These are phyloP conservation scores for Daedaleopsis sinensis DNA, from an alignment of 768 basidiomycete genomes.

Conservation along the genomic window DNA sequence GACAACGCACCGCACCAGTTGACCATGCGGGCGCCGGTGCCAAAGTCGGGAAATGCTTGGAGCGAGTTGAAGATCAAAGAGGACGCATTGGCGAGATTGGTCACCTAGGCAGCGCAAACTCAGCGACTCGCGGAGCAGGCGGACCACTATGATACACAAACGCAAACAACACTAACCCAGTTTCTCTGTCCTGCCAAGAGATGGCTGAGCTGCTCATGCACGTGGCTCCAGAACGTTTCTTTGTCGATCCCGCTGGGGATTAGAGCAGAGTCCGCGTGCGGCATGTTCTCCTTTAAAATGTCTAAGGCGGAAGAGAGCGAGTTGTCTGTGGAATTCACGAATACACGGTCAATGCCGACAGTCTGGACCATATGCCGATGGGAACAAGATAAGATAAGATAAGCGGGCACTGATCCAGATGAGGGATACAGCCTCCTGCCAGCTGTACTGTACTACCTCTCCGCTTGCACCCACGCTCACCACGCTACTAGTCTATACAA, in stretches of 20 bases:
- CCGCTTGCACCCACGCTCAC: constrained; percentile 20
- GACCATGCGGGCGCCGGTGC: constrained; percentile 64
- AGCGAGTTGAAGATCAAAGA: constrained; percentile 81
- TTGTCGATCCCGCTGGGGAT: constrained; percentile 77
- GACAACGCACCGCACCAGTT: constrained; percentile 88
- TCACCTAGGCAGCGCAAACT: constrained; percentile 51
- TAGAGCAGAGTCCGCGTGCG: constrained; percentile 79
- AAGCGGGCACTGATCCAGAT: constrained; percentile 1
- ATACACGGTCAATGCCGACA: no score
- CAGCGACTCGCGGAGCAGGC: constrained; percentile 3
- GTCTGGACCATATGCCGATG: background rate
- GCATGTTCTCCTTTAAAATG: constrained; percentile 51
- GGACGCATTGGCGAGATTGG: constrained; percentile 86
- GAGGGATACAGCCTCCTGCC: constrained; percentile 18
- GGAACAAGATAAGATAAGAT: constrained; percentile 24
- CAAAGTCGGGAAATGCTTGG: constrained; percentile 70
- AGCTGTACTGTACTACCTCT: constrained; percentile 18
- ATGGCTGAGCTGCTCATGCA: constrained; percentile 60
- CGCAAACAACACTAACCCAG: constrained; percentile 60
- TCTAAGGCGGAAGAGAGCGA: no score
- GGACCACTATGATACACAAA: constrained; percentile 13
- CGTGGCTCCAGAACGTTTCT: constrained; percentile 78
- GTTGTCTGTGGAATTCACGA: no score
- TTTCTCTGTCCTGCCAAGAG: constrained; percentile 70
- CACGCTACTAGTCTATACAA: constrained; percentile 27